Evolutionary conservation across 2,329 filamentous ascomycete genomes (phyloP).

Genomic region (Dactylella cylindrospora): DNA sequence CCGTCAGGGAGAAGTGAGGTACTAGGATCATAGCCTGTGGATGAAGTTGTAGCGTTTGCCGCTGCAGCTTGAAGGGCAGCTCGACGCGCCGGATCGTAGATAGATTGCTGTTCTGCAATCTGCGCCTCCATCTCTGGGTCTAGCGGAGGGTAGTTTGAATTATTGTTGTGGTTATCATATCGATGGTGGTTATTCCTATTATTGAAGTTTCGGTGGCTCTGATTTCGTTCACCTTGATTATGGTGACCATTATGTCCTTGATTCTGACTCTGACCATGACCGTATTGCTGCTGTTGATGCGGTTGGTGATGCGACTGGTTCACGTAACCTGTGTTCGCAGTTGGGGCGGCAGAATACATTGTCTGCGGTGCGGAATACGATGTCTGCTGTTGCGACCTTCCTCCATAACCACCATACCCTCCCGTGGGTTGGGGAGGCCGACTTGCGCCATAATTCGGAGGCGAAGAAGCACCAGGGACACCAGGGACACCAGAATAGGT

Average conservation of each 20-base stretch:
- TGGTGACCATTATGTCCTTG: conserved; percentile 55
- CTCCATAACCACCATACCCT: conserved; percentile 27
- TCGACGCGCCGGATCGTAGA: conserved; percentile 63
- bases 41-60: conserved; percentile 53
- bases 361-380: conserved; percentile 50
- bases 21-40: conserved; percentile 46
- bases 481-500: conserved; percentile 48
- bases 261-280: conserved; percentile 47
- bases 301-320: conserved; percentile 40
- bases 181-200: conserved; percentile 56
- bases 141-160: conserved; percentile 52
- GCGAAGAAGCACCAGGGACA: conserved; percentile 52
- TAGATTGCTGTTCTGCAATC: conserved; percentile 92
- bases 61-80: conserved; percentile 54
- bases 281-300: conserved; percentile 25
- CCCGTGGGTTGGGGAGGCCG: conserved; percentile 7
- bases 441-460: conserved; percentile 43
- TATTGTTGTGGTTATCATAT: conserved; percentile 50
- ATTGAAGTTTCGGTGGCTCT: conserved; percentile 55
- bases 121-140: conserved; percentile 85
- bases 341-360: conserved; percentile 51
- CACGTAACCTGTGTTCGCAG: conserved; percentile 42
- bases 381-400: conserved; percentile 33
- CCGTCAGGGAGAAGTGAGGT: conserved; percentile 45
- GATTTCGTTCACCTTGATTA: conserved; percentile 62